These are phyloP conservation scores for Lipomyces oligophaga DNA, from an alignment of 805 yeast species.

Conservation along the genomic window DNA sequence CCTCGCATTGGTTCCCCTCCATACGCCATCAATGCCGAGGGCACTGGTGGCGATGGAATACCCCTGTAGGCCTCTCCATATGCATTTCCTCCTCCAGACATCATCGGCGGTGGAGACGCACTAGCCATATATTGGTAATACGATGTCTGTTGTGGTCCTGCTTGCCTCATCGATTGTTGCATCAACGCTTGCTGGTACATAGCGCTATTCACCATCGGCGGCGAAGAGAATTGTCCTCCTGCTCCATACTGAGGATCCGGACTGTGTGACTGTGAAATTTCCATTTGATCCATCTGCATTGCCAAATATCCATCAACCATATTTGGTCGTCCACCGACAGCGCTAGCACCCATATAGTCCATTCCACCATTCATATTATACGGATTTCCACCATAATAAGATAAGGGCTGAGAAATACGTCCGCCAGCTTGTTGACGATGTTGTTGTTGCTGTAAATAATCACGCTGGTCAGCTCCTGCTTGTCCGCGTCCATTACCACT, in stretches of 20 bases:
- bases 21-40: constrained; percentile 1
- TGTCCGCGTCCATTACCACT: not conserved
- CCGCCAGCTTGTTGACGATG: not conserved
- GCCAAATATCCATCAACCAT: constrained; percentile 2
- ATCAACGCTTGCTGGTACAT: constrained; percentile 12
- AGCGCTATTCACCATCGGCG: constrained; percentile 1
- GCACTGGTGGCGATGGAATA: not conserved
- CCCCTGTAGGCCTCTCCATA: constrained; percentile 6
- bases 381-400: not conserved
- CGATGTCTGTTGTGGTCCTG: not conserved
- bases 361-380: not conserved
- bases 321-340: not conserved
- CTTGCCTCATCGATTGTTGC: constrained; percentile 8
- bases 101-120: constrained; percentile 10
- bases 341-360: not conserved
- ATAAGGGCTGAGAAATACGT: not conserved
- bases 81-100: too few relatives aligned
- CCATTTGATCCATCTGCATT: constrained; percentile 13
- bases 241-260: not conserved
- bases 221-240: too few relatives aligned
- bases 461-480: not conserved
- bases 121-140: not conserved
- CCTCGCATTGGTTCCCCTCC: constrained; percentile 1
- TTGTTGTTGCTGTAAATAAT: constrained; percentile 5
- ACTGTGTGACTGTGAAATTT: constrained; percentile 1